Evolutionary conservation across 139 green algal genomes (phyloP).

Genomic region (Zygnema circumcarinatum): DNA sequence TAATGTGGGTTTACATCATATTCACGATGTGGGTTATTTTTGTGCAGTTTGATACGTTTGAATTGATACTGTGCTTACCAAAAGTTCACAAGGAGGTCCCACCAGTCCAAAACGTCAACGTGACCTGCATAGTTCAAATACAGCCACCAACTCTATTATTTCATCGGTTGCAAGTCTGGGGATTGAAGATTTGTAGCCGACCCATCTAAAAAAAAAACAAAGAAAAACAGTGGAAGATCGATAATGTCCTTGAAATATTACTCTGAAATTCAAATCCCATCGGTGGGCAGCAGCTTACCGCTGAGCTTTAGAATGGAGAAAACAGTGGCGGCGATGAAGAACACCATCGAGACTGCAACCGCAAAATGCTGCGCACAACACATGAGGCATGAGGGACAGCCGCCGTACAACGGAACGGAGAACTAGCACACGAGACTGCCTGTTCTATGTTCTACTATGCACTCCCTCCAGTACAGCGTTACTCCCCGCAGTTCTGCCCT

Average conservation of each 20-base stretch:
- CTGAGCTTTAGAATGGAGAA: conserved; percentile 47
- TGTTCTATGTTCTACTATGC: no score
- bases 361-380: conserved; percentile 32
- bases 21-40: no score
- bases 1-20: no score
- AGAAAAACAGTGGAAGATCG: background rate
- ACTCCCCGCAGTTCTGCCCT: no score
- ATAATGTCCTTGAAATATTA: no score
- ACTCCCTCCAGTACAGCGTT: no score
- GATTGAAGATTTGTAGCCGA: background rate
- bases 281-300: conserved; percentile 14
- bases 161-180: no score
- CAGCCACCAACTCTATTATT: no score
- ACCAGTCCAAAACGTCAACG: conserved; percentile 30
- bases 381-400: background rate
- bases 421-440: no score
- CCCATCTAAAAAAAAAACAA: background rate
- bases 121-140: background rate
- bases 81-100: conserved; percentile 31
- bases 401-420: no score
- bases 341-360: conserved; percentile 44
- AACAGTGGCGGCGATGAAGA: conserved; percentile 40
- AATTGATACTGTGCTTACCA: conserved; percentile 2
- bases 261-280: no score
- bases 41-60: no score